Conservation (phyloP, 495 filamentous ascomycete genomes). For the Penicillium angulare region DNA sequence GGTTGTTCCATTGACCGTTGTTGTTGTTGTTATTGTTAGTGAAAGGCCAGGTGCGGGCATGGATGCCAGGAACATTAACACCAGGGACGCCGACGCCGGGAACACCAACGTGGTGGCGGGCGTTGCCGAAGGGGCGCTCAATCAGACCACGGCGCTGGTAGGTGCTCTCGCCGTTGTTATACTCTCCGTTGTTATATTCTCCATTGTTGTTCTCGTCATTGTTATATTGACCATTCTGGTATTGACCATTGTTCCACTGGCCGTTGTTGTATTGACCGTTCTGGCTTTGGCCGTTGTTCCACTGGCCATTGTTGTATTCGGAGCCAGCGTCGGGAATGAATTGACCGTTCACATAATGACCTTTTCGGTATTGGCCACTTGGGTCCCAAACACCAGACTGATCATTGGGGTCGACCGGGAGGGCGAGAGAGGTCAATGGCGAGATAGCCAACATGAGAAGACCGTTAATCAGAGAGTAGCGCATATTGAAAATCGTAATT, state of each 20-base stretch:
- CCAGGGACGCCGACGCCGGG: conserved; percentile 11
- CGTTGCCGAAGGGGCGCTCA: conserved; percentile 3
- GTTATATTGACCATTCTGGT: conserved; percentile 15
- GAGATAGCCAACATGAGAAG: conserved; percentile 25
- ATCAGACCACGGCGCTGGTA: background rate
- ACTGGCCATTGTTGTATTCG: conserved; percentile 13
- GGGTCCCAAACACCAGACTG: conserved; percentile 23
- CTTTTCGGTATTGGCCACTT: conserved; percentile 23
- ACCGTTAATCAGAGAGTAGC: conserved; percentile 23
- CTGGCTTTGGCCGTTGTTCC: conserved; percentile 11
- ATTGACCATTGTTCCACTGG: conserved; percentile 8
- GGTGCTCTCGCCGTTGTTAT: conserved; percentile 8
- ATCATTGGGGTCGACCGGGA: conserved; percentile 24
- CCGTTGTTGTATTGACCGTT: conserved; percentile 10
- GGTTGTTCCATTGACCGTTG: conserved; percentile 17
- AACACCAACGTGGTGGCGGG: conserved; percentile 2
- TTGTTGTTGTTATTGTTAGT: conserved; percentile 11
- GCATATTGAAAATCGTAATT: conserved; percentile 17
- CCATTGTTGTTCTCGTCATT: conserved; percentile 11
- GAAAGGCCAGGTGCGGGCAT: conserved; percentile 13
- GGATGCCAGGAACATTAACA: background rate
- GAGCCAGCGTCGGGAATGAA: conserved; percentile 20
- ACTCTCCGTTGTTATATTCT: conserved; percentile 1
- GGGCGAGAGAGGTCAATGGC: conserved; percentile 21
- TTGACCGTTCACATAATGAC: conserved; percentile 19